Base-by-base conservation (phyloP, 2,329 filamentous ascomycete species). In the Chalaropsis thielavioides region DNA sequence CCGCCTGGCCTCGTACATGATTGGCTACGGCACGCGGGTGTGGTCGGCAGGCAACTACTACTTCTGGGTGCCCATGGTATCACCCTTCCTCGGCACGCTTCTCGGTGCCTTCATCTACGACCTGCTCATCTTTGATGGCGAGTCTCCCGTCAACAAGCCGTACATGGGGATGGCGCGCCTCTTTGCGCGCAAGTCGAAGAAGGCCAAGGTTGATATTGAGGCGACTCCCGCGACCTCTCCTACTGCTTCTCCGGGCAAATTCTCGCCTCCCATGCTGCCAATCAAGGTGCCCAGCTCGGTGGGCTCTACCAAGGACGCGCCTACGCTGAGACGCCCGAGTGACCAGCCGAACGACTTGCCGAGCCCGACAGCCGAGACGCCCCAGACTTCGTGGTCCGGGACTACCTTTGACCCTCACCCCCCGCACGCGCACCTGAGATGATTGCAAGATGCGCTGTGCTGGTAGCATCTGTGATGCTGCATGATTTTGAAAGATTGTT, bases 21-120 rank as follows among this genome's bases (percentile, higher is more conserved):
- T 89, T 64, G 87, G 87, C 1, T 90, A 90, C 71, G 85, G 85
- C 0, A 73, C 72, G 61, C 80, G 85, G 61, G 86, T 89, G 0
- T 90, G 85, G 83, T 79, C 78, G 10, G 81, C 83, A 0, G 85
- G 86, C 1, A 79, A 78, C 13, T 87, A 89, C 71, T 90, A 89
- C 71, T 89, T 89, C 71, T 90, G 85, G 86, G 83, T 90, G 22
- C 87, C 87, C 0, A 87, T 90, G 77, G 82, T 90, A 3, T 80
- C 85, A 1, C 87, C 87, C 0, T 89, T 90, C 71, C 72, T 81
- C 10, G 87, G 87, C 4, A 82, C 79, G 69, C 73, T 78, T 0
- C 82, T 86, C 68, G 86, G 86, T 2, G 86, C 83, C 1, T 83
- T 85, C 71, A 69, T 88, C 27, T 88, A 89, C 71, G 85, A 89